Percentiles rank a stretch among this genome's conserved stretches.
Evolutionary conservation across 202 grass and related monocot genomes (phyloP).

Genomic region (Sporobolus alterniflorus): DNA sequence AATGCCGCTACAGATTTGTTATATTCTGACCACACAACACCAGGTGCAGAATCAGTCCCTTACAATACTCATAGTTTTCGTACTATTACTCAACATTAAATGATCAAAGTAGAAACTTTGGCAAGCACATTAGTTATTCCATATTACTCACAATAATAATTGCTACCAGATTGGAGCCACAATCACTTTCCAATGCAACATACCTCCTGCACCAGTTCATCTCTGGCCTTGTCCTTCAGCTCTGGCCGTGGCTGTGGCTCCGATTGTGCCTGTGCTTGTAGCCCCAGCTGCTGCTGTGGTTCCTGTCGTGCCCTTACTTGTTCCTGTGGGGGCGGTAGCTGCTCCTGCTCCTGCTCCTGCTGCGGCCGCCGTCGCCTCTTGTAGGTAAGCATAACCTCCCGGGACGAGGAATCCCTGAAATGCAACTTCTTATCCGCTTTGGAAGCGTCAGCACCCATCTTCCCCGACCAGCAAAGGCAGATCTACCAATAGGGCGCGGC

Average conservation of each 20-base stretch:
- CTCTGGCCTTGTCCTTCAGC: constrained; percentile 23
- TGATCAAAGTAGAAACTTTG: neutral
- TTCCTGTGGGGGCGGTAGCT: neutral
- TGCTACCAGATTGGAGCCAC: constrained; percentile 24
- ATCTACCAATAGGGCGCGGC: too few relatives aligned
- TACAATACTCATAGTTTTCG: constrained; percentile 1
- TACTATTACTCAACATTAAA: constrained; percentile 22
- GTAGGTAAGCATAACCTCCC: constrained; percentile 59
- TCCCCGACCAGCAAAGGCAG: constrained; percentile 19
- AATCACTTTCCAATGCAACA: constrained; percentile 22
- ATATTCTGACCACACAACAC: neutral
- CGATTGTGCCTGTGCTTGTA: neutral
- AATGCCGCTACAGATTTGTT: too few relatives aligned
- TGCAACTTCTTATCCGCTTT: constrained; percentile 58
- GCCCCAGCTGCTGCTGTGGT: neutral
- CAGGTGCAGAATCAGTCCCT: neutral
- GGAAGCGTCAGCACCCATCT: constrained; percentile 45
- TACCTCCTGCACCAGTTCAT: constrained; percentile 35
- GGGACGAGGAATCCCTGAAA: constrained; percentile 54
- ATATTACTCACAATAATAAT: neutral
- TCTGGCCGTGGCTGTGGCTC: neutral
- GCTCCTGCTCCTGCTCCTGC: neutral
- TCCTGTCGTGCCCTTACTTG: neutral
- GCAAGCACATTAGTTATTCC: constrained; percentile 8
- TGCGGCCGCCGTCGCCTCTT: constrained; percentile 55